Conservation (phyloP, 352 stramenopile species). For the Blastocystis sp. region DNA sequence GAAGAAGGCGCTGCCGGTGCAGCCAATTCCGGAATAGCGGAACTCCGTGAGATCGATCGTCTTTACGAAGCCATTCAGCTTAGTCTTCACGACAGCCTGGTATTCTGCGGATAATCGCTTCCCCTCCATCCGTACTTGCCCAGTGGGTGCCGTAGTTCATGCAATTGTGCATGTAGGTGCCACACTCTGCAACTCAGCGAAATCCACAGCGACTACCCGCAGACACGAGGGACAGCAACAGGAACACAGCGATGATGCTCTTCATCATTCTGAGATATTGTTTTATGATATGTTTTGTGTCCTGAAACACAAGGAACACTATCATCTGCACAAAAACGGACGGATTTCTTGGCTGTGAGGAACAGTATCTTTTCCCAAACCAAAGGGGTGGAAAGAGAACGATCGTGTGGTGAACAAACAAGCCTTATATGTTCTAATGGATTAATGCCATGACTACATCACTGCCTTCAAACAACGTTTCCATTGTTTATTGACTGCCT, state of each 20-base stretch:
- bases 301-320: background rate
- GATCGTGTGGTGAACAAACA: constrained; percentile 34
- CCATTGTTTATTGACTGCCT: constrained; percentile 66
- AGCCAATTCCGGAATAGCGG: constrained; percentile 17
- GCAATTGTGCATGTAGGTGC: constrained; percentile 11
- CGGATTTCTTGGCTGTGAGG: background rate
- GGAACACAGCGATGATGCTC: background rate
- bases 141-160: constrained; percentile 38
- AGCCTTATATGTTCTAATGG: constrained; percentile 46
- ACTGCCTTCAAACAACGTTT: background rate
- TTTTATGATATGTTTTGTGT: constrained; percentile 13
- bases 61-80: constrained; percentile 33
- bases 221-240: background rate
- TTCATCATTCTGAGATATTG: constrained; percentile 10
- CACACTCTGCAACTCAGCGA: background rate
- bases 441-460: constrained; percentile 3
- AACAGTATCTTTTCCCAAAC: background rate
- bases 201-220: background rate
- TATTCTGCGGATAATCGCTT: background rate
- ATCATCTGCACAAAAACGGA: background rate
- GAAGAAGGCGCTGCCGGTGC: constrained; percentile 8
- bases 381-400: background rate
- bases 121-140: background rate
- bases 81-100: constrained; percentile 6
- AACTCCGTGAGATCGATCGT: constrained; percentile 17